Evolutionary conservation across 129 eudicot genomes (phyloP), one percentile per base, ranked within the genome.

Genomic region (Sambucus nigra): DNA sequence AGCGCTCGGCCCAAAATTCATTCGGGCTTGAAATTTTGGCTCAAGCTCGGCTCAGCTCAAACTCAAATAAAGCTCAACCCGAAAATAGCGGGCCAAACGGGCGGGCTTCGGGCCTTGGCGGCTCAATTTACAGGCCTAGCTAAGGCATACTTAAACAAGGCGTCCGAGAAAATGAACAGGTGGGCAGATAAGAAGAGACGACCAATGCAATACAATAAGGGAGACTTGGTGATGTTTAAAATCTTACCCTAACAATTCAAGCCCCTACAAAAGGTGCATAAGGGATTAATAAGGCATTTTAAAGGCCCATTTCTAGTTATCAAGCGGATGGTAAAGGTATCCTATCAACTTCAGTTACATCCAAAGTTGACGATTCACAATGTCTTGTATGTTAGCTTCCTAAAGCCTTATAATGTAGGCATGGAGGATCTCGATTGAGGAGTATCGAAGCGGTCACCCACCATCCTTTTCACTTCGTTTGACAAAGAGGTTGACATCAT

Each of bases 141-240:
- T n/a, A 1, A 32, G 8, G 5, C 33, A 2, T 59, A 12, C 21
- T 17, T 42, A 8, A 15, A 41, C 4, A 59, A 22, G 24, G 53
- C 40, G 8, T 31, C 1, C 38, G 8, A 7, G 15, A 18, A 13
- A 41, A 59, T 59, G 53, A 59, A 59, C 52, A 59, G 44, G 22
- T 59, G 39, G 35, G 53, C n/a, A 1, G 39, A 41, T 15, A 2
- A 2, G 7, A 42, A 25, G 12, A 0, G 41, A 17, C 13, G 4
- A 13, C 52, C 18, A 6, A 12, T 3, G 6, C 15, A 59, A 2
- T 59, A 38, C 40, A 13, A 59, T 11, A 17, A 2, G 9, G 53
- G 64, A 5, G 24, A 59, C 38, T 17, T 21, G 8, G 52, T 59
- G 4, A 1, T 59, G 22, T 52, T 59, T 52, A 59, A 59, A 39